These are phyloP conservation scores for Benincasa hispida DNA, from an alignment of 306 rosid species.

Conservation along the genomic window DNA sequence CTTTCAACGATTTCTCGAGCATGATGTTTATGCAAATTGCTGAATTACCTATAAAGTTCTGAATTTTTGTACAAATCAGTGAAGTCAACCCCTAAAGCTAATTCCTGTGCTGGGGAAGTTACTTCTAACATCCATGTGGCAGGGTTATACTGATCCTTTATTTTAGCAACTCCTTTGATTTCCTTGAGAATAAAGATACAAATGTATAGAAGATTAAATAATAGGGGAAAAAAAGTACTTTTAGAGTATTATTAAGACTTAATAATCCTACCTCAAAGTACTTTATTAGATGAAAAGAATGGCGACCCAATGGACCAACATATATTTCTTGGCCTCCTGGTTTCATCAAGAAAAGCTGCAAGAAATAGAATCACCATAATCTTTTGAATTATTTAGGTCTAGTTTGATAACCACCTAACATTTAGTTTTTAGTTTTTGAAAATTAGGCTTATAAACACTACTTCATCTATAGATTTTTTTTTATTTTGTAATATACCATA, in stretches of 20 bases:
- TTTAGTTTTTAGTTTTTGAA: no score
- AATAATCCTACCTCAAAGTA: slow-evolving; percentile 27
- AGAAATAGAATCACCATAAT: neutral
- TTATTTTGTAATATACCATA: no score
- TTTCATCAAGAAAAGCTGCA: slow-evolving; percentile 35
- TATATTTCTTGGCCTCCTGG: slow-evolving; percentile 39
- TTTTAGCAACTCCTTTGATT: slow-evolving; percentile 21
- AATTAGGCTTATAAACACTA: no score
- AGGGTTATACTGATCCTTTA: slow-evolving; percentile 29
- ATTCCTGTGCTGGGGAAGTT: slow-evolving; percentile 28
- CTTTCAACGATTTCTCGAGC: neutral
- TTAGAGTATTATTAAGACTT: neutral
- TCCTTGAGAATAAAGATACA: slow-evolving; percentile 14
- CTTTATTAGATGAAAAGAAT: slow-evolving; percentile 22
- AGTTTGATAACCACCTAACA: no score
- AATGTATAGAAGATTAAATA: neutral
- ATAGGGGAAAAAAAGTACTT: neutral
- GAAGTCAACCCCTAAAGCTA: slow-evolving; percentile 28
- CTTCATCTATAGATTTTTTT: no score
- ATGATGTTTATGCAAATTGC: neutral
- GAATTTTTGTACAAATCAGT: slow-evolving; percentile 21
- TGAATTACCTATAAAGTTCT: slow-evolving; percentile 25
- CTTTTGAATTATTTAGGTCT: neutral
- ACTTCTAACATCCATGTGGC: slow-evolving; percentile 52
- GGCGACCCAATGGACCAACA: slow-evolving; percentile 37